phyloP scores from a whole-genome alignment of 345 rosid species.

The Clausena lansium region DNA sequence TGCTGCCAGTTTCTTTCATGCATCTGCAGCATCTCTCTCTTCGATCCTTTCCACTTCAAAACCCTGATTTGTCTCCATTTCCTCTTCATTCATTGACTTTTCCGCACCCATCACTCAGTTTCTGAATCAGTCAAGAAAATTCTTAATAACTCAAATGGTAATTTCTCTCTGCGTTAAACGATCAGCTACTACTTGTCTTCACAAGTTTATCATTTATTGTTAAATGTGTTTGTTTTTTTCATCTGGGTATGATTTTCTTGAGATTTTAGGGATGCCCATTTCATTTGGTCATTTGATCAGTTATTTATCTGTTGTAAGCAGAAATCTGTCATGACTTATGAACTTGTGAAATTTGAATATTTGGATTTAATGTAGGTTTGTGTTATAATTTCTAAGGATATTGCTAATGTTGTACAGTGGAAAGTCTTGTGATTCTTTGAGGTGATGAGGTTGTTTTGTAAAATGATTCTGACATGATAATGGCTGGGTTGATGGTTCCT shows the following conservation, averaged over 20 bases:
- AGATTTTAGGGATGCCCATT: not conserved
- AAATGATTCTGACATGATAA: constrained; percentile 8
- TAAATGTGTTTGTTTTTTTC: not conserved
- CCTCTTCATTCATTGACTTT: not conserved
- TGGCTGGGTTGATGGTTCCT: constrained; percentile 4
- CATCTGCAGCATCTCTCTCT: not conserved
- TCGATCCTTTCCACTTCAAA: not conserved
- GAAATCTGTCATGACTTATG: not conserved
- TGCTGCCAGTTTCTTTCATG: not conserved
- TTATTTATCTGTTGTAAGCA: not conserved
- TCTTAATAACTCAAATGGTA: constrained; percentile 5
- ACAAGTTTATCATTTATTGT: not conserved
- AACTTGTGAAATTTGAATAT: constrained; percentile 7
- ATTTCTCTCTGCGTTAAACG: constrained; percentile 5
- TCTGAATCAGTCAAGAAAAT: not conserved
- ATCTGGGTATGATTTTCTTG: constrained; percentile 17
- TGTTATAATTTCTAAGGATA: not conserved
- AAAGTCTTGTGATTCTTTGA: constrained; percentile 8
- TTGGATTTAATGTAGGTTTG: constrained; percentile 4
- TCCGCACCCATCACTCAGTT: not conserved
- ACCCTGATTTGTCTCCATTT: not conserved
- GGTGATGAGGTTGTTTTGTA: constrained; percentile 9
- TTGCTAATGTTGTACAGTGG: constrained; percentile 6
- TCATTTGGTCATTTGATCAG: constrained; percentile 10
- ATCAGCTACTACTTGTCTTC: not conserved